A percentile compares a stretch with the other conserved stretches of the same genome.
Conservation (phyloP, 805 yeast genomes). For the Millerago galiae region DNA sequence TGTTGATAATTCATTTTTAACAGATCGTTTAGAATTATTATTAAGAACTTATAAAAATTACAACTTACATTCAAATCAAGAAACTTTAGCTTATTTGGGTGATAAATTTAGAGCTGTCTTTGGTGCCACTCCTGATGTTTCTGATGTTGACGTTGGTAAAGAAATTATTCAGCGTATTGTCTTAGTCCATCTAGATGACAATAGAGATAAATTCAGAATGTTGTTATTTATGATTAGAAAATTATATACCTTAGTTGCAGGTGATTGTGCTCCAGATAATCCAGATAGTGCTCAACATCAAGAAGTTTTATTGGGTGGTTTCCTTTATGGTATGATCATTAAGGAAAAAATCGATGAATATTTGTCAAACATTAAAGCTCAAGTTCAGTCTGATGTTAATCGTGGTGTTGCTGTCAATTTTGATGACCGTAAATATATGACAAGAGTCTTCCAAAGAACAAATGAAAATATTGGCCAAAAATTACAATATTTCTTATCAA, state of each 20-base stretch:
- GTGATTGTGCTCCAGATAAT: slow-evolving; percentile 94
- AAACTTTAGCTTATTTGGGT: slow-evolving; percentile 91
- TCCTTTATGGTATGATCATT: slow-evolving; percentile 91
- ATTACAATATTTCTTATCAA: slow-evolving; percentile 87
- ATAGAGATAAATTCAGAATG: slow-evolving; percentile 79
- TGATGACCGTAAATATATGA: slow-evolving; percentile 75
- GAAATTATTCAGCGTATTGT: slow-evolving; percentile 80
- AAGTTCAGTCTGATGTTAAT: slow-evolving; percentile 71
- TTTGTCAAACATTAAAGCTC: slow-evolving; percentile 62
- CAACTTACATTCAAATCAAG: slow-evolving; percentile 70
- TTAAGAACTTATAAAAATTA: slow-evolving; percentile 83
- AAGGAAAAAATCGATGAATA: slow-evolving; percentile 96
- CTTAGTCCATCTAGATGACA: slow-evolving; percentile 73
- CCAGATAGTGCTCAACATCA: slow-evolving; percentile 99
- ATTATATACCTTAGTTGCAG: slow-evolving; percentile 89
- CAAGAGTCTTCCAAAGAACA: slow-evolving; percentile 67
- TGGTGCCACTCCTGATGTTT: slow-evolving; percentile 79
- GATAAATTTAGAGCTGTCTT: slow-evolving; percentile 93
- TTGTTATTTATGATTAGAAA: slow-evolving; percentile 92
- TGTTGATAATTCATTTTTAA: slow-evolving; percentile 79
- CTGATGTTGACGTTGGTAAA: slow-evolving; percentile 87
- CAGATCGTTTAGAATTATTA: slow-evolving; percentile 94
- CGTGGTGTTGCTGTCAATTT: slow-evolving; percentile 81
- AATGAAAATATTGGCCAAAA: slow-evolving; percentile 95
- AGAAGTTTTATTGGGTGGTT: slow-evolving; percentile 92